Conservation (phyloP, 441 rosid species). For the Erodium trifolium region DNA sequence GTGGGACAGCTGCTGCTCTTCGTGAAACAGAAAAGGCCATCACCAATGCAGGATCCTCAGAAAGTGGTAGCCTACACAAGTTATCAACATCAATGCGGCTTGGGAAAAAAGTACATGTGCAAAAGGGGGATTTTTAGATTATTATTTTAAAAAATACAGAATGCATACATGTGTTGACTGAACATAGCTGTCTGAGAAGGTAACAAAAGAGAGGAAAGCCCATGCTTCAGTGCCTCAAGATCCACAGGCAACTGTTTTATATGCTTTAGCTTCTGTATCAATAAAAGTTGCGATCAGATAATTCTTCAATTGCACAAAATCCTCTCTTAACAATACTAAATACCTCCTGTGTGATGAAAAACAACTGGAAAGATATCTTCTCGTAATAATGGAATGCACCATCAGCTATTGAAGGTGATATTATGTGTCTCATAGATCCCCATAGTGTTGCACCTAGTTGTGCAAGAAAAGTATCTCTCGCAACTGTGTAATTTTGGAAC, state of each 20-base stretch:
- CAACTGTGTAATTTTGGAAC: conserved; percentile 88
- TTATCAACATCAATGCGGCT: conserved; percentile 23
- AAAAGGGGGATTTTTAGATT: conserved; percentile 6
- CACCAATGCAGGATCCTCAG: conserved; percentile 98
- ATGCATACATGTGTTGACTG: conserved; percentile 60
- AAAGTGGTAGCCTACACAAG: conserved; percentile 62
- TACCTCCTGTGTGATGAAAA: conserved; percentile 93
- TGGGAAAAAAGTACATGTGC: conserved; percentile 17
- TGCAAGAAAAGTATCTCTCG: conserved; percentile 92
- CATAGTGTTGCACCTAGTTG: conserved; percentile 90
- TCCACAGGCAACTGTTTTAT: conserved; percentile 76
- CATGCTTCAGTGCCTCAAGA: conserved; percentile 62
- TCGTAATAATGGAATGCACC: conserved; percentile 97
- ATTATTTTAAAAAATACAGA: conserved; percentile 14
- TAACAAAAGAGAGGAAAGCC: conserved; percentile 78
- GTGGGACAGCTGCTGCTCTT: conserved; percentile 94
- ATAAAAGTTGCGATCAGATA: conserved; percentile 22
- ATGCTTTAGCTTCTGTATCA: conserved; percentile 60
- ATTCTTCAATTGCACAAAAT: conserved; percentile 19
- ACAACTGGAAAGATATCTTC: conserved; percentile 84
- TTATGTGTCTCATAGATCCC: conserved; percentile 92
- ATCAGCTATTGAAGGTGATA: conserved; percentile 92
- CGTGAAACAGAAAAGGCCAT: conserved; percentile 98
- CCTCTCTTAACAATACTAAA: conserved; percentile 14
- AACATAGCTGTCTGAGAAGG: conserved; percentile 83